These are phyloP conservation scores for Austroboletus festivus DNA, from an alignment of 768 basidiomycete genomes.

Conservation along the genomic window DNA sequence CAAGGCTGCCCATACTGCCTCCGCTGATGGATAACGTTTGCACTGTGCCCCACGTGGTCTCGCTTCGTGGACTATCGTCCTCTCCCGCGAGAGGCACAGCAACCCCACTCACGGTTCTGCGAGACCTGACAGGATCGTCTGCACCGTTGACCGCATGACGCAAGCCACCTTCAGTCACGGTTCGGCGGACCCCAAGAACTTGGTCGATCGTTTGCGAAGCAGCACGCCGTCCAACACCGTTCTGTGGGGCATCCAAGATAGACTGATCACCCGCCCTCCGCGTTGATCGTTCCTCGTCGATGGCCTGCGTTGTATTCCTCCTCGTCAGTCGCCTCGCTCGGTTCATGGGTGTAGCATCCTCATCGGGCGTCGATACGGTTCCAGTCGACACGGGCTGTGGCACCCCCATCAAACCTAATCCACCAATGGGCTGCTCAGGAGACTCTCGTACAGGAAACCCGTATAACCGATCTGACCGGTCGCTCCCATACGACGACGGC, in stretches of 20 bases:
- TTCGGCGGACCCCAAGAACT: conserved; percentile 18
- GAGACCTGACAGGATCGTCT: conserved; percentile 5
- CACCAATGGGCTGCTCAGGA: conserved; percentile 23
- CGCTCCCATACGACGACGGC: conserved; percentile 21
- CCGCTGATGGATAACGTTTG: conserved; percentile 22
- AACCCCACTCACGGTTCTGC: conserved; percentile 9
- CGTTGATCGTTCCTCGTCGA: conserved; percentile 17
- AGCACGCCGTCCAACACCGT: conserved; percentile 18
- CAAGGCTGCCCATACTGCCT: conserved; percentile 29
- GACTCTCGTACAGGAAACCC: conserved; percentile 31
- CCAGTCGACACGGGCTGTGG: conserved; percentile 18
- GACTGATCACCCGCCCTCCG: conserved; percentile 17
- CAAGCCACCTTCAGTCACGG: conserved; percentile 14
- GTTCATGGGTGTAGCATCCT: conserved; percentile 25
- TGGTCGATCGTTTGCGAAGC: conserved; percentile 15
- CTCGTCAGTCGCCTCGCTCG: conserved; percentile 19
- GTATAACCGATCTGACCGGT: conserved; percentile 14
- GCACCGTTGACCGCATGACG: conserved; percentile 7
- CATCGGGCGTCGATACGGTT: conserved; percentile 28
- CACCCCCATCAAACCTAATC: conserved; percentile 28
- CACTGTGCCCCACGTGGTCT: conserved; percentile 37
- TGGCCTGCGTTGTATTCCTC: conserved; percentile 23
- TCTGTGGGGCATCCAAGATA: conserved; percentile 9
- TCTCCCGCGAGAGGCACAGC: conserved; percentile 14
- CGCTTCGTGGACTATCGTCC: conserved; percentile 31